These are phyloP conservation scores for Coemansia reversa DNA, from an alignment of 192 early-diverging fungal species.

Conservation along the genomic window DNA sequence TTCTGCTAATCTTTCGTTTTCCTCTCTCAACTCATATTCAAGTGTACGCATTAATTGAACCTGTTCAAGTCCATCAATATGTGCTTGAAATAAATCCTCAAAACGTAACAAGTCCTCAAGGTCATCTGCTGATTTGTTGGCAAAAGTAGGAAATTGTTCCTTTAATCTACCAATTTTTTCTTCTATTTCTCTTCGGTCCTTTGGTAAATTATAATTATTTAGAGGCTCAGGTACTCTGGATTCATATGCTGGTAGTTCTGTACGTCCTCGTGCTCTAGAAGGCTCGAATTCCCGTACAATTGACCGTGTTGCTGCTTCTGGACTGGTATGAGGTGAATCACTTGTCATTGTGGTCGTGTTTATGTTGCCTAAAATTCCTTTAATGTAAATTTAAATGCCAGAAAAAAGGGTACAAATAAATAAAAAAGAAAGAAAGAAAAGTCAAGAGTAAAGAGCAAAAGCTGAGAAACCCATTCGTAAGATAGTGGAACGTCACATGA, in stretches of 20 bases:
- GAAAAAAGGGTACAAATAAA: background rate
- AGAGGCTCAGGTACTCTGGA: slow-evolving; percentile 42
- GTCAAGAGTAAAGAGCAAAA: background rate
- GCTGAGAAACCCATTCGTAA: background rate
- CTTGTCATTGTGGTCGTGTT: background rate
- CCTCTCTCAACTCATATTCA: slow-evolving; percentile 50
- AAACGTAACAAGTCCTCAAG: slow-evolving; percentile 51
- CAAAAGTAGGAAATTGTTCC: slow-evolving; percentile 55
- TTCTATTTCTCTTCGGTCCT: slow-evolving; percentile 12
- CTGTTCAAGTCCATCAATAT: slow-evolving; percentile 55
- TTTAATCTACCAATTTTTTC: slow-evolving; percentile 33
- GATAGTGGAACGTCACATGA: background rate
- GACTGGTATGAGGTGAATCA: background rate
- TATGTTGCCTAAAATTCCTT: background rate
- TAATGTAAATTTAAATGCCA: background rate
- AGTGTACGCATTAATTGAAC: slow-evolving; percentile 55
- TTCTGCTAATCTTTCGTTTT: slow-evolving; percentile 51
- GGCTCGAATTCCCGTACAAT: slow-evolving; percentile 35
- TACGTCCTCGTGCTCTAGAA: background rate
- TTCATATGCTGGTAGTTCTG: slow-evolving; percentile 29
- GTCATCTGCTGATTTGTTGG: slow-evolving; percentile 56
- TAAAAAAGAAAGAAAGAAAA: background rate
- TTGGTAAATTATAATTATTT: slow-evolving; percentile 54
- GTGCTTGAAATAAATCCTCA: slow-evolving; percentile 55
- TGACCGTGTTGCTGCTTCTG: slow-evolving; percentile 13